These are phyloP conservation scores for Leccinum uliginosum DNA, from an alignment of 768 basidiomycete species.

Conservation along the genomic window DNA sequence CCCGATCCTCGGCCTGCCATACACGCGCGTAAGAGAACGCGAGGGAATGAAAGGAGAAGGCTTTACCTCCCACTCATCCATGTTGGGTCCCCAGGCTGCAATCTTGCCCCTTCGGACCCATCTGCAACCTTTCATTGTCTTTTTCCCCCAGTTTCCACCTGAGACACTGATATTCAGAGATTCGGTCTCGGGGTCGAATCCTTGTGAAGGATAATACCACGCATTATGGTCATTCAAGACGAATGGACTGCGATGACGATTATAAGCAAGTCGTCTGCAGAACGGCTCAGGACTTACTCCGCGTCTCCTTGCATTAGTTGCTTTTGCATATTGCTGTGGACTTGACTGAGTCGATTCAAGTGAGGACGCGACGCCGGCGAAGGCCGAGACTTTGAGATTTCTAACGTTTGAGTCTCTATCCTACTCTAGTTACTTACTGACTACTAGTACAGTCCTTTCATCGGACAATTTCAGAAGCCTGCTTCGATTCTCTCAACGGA, in stretches of 20 bases:
- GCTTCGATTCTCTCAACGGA: constrained; percentile 1
- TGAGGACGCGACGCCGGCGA: constrained; percentile 17
- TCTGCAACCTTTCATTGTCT: constrained; percentile 67
- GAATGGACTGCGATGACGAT: constrained; percentile 28
- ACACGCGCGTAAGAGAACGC: constrained; percentile 10
- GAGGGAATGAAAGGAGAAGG: constrained; percentile 1
- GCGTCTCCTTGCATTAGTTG: constrained; percentile 27
- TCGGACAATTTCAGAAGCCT: not conserved
- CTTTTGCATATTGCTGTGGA: constrained; percentile 24
- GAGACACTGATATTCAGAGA: constrained; percentile 46
- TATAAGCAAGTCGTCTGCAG: constrained; percentile 6
- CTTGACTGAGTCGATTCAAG: not conserved
- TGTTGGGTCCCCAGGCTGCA: constrained; percentile 75
- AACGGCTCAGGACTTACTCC: constrained; percentile 19
- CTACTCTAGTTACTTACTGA: not conserved
- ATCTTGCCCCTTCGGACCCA: constrained; percentile 84
- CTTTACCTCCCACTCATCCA: constrained; percentile 81
- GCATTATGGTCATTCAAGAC: constrained; percentile 68
- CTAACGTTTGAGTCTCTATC: not conserved
- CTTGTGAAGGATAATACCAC: constrained; percentile 85
- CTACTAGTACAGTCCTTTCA: not conserved
- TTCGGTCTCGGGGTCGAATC: constrained; percentile 60
- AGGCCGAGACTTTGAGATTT: constrained; percentile 12
- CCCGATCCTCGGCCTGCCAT: constrained; percentile 73
- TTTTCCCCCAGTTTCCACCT: constrained; percentile 82